Evolutionary conservation across 345 rosid species (phyloP).

Genomic region (Eucalyptus marginata): DNA sequence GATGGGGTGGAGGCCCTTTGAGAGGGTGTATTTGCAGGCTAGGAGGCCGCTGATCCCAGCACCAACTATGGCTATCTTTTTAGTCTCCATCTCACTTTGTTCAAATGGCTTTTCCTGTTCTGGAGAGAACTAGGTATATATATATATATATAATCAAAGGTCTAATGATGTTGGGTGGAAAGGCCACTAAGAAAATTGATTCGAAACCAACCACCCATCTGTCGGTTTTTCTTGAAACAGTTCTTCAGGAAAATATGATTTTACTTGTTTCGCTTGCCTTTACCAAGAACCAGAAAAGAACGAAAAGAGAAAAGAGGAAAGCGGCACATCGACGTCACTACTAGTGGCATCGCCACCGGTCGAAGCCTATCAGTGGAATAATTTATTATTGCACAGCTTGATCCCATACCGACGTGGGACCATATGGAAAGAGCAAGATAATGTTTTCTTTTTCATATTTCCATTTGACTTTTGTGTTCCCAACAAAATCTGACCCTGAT

Average conservation of each 20-base stretch:
- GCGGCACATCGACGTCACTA: too few species aligned
- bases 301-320: too few species aligned
- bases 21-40: slow-evolving; percentile 24
- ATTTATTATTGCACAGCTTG: too few species aligned
- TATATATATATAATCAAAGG: neutral
- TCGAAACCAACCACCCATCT: neutral
- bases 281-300: too few species aligned
- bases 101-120: neutral
- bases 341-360: too few species aligned
- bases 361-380: too few species aligned
- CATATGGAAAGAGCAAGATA: too few species aligned
- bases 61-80: slow-evolving; percentile 19
- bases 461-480: neutral
- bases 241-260: too few species aligned
- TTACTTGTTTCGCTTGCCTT: too few species aligned
- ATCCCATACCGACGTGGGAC: too few species aligned
- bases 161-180: neutral
- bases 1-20: slow-evolving; percentile 12
- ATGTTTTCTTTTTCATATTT: too few species aligned
- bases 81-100: neutral
- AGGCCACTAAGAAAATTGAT: neutral
- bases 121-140: neutral
- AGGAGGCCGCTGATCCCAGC: slow-evolving; percentile 28
- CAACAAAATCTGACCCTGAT: neutral
- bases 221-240: too few species aligned